phyloP scores from a whole-genome alignment of 2,329 filamentous ascomycete species.

The Aspergillus udagawae region DNA sequence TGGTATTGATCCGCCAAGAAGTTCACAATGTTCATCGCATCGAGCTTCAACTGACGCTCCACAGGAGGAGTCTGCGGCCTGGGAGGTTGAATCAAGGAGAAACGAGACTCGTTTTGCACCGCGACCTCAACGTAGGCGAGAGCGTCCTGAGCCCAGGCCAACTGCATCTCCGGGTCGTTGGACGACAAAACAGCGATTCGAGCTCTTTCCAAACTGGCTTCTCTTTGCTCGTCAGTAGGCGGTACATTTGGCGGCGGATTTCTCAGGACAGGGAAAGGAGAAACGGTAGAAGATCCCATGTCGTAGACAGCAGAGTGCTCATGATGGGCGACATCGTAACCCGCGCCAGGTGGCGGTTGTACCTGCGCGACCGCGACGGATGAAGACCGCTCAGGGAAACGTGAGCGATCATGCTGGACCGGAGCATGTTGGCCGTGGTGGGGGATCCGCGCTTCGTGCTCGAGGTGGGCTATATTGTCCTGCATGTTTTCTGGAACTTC shows the following conservation, averaged over 20 bases:
- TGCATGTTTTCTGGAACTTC: slow-evolving; percentile 97
- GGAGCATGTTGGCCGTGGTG: slow-evolving; percentile 40
- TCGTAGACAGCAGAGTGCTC: slow-evolving; percentile 50
- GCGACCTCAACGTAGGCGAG: slow-evolving; percentile 83
- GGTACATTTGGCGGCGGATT: slow-evolving; percentile 81
- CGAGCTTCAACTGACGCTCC: slow-evolving; percentile 81
- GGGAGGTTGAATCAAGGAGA: slow-evolving; percentile 54
- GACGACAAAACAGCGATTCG: slow-evolving; percentile 81
- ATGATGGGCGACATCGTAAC: slow-evolving; percentile 41
- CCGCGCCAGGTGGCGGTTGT: slow-evolving; percentile 23
- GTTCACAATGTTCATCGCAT: slow-evolving; percentile 86
- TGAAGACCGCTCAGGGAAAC: slow-evolving; percentile 35
- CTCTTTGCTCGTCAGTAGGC: slow-evolving; percentile 89
- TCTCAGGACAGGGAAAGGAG: slow-evolving; percentile 81
- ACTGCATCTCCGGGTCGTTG: slow-evolving; percentile 92
- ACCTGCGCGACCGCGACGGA: slow-evolving; percentile 28
- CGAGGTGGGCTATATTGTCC: slow-evolving; percentile 85
- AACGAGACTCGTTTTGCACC: slow-evolving; percentile 69
- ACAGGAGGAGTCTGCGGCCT: slow-evolving; percentile 76
- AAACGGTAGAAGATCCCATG: slow-evolving; percentile 69
- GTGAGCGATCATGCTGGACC: slow-evolving; percentile 29
- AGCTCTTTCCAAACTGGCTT: slow-evolving; percentile 80
- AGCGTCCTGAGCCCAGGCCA: slow-evolving; percentile 93
- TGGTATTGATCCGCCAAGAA: slow-evolving; percentile 90
- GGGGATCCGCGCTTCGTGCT: slow-evolving; percentile 63